Evolutionary conservation across 2,329 filamentous ascomycete species (phyloP), one percentile per base, ranked within the genome.

Genomic region (Shiraia sp.): DNA sequence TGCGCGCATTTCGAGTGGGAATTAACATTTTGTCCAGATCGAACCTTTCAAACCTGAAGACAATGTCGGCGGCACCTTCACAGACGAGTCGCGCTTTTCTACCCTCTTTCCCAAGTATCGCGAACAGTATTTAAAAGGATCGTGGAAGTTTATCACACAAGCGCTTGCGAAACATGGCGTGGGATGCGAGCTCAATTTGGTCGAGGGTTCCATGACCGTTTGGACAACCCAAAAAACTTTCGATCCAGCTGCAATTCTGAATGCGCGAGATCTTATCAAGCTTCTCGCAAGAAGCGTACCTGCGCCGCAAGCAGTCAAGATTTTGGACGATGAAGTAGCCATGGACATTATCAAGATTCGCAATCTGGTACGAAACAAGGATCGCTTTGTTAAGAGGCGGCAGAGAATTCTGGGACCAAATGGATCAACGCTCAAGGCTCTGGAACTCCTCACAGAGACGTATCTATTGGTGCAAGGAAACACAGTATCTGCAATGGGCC

Each of bases 331-430:
- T 68, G 90, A 86, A 17, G 79, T 92, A 33, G 91, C 91, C 9
- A 91, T 88, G 76, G 93, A 99, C 71, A 86, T 99, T 44, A 92
- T 99, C 76, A 97, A 96, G 77, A 95, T 96, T 58, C 81, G 90
- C 48, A 92, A 83, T 63, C 78, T 96, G 33, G 90, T 97, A 19
- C 80, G 88, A 49, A 96, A 92, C 72, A 96, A 96, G 72, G 91
- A 97, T 55, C 83, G 90, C 42, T 99, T 97, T 62, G 88, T 96
- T 36, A 99, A 99, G 77, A 80, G 93, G 41, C 82, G 93, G 34
- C 93, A 99, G 73, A 80, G 93, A 42, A 93, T 99, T 44, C 78
- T 99, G 16, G 93, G 93, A 0, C 91, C 92, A 12, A 88, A 89
- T 53, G 93, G 92, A 26, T 90, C 87, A 34, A 99, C 93, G 2